Base-by-base conservation (phyloP, 306 rosid species). In the Fragaria iinumae region DNA sequence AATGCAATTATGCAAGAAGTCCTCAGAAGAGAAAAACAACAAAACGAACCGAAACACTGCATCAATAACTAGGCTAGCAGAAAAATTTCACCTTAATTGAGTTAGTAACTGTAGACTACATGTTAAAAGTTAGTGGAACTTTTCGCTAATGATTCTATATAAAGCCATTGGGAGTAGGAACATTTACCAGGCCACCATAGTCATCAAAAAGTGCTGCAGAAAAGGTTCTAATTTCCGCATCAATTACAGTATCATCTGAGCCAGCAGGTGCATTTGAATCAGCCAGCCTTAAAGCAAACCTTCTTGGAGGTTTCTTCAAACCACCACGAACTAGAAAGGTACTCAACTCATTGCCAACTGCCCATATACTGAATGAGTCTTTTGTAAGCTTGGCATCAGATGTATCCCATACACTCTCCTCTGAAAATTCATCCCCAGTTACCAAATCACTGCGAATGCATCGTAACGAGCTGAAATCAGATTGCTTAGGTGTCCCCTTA, bases 121-220 rank as follows among this genome's bases (percentile, higher is more conserved):
- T 60, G 27, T 59, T 25, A 55, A 2, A 6, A 48, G 16, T 16
- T 49, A 4, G 21, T 76, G 38, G 32, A 52, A 80, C 11, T 52
- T 62, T 45, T 60, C 0, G 38, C 63, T 53, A 45, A 41, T 14
- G 27, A 49, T 29, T 57, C 38, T 27, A 82, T 34, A 79, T 55
- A 80, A 75, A 78, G 25, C 16, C 11, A 66, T 70, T 38, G 34
- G 56, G 73, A 86, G 64, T 67, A 74, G 79, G 47, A 20, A 83
- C 78, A 81, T 97, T 92, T 85, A 95, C 99, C 97, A 95, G 86
- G 81, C 99, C 99, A 89, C 92, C 88, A 79, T 92, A 95, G 86
- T 95, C 99, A 87, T 95, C 99, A 86, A 92, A 95, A 77, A 95
- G 96, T 67, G 97, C 93, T 36, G 85, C 77, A 62, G 99, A 95